Conservation (phyloP, 2,329 filamentous ascomycete genomes). For the Penicillium sp. region DNA sequence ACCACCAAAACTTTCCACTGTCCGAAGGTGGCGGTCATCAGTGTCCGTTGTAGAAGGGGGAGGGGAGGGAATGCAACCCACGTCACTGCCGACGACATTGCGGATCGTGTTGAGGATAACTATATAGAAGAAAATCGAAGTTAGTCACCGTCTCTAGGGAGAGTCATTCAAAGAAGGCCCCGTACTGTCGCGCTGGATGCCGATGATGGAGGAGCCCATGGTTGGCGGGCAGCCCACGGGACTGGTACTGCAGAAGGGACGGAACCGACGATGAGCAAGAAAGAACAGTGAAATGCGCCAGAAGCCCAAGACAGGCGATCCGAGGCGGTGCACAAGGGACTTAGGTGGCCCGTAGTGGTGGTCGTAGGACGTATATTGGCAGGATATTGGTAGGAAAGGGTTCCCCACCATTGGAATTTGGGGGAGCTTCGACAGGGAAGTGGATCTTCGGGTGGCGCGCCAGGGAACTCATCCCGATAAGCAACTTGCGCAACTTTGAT, state of each 20-base stretch:
- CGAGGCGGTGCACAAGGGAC: slow-evolving; percentile 1
- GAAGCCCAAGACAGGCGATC: slow-evolving; percentile 1
- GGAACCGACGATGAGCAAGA: slow-evolving; percentile 12
- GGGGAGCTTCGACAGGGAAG: slow-evolving; percentile 24
- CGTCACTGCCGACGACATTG: slow-evolving; percentile 79
- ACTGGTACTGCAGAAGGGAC: slow-evolving; percentile 27
- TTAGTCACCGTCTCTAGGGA: slow-evolving; percentile 24
- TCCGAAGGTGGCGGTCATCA: slow-evolving; percentile 33
- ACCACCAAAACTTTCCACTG: slow-evolving; percentile 98
- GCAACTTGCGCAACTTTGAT: slow-evolving; percentile 23
- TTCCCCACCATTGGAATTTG: slow-evolving; percentile 42
- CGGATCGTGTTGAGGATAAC: slow-evolving; percentile 77
- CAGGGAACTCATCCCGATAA: slow-evolving; percentile 32
- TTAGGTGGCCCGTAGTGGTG: slow-evolving; percentile 22
- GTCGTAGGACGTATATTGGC: slow-evolving; percentile 35
- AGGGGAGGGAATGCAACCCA: slow-evolving; percentile 52
- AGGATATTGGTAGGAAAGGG: slow-evolving; percentile 35
- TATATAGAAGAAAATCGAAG: slow-evolving; percentile 40
- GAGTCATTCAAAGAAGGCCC: slow-evolving; percentile 14
- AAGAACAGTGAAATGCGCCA: not conserved
- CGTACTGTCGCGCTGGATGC: slow-evolving; percentile 80
- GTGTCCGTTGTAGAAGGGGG: slow-evolving; percentile 33
- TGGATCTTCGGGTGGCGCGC: slow-evolving; percentile 32
- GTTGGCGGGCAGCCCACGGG: slow-evolving; percentile 45
- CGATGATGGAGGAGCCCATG: slow-evolving; percentile 85